Evolutionary conservation across 2,329 filamentous ascomycete species (phyloP), one percentile per base, ranked within the genome.

Genomic region (Paraphoma sp.): DNA sequence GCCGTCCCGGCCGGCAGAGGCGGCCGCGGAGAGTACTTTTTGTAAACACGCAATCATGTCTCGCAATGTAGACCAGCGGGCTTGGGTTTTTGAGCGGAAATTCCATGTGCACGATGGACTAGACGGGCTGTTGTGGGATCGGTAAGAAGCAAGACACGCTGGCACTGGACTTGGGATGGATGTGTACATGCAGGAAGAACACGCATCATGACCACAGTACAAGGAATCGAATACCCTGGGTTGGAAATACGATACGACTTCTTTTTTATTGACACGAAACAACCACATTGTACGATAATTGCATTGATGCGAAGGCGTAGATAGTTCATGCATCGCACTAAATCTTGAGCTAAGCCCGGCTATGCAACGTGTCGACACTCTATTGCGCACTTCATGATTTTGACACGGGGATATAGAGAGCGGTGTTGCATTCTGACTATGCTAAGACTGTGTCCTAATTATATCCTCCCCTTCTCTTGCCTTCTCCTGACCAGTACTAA

Each of bases 1-100:
- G 90, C 92, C 53, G 89, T 94, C 8, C 92, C 92, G 2, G 87
- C 89, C 10, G 90, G 81, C 16, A 71, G 81, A 48, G 78, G 80
- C 41, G 79, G 78, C 17, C 73, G 80, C 11, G 81, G 81, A 48
- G 81, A 83, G 67, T 83, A 83, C 68, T 83, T 83, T 65, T 72
- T 83, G 71, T 83, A 76, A 40, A 45, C 23, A 23, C 23, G 23
- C 2, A 23, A 23, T 23, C 23, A 23, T 23, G 23, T 23, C 23
- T 23, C 2, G 23, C 23, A 23, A 23, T 23, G 23, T 23, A 23
- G 23, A 23, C 23, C 23, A 5, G 23, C 23, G 5, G 23, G 23
- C 23, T 23, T 23, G 23, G 23, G 23, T 23, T 23, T 23, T 23
- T 23, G 23, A 23, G 23, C 23, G 5, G 23, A 23, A 23, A 3